Conservation (phyloP, 2,329 filamentous ascomycete genomes). For the Ceratocystis papillata region DNA sequence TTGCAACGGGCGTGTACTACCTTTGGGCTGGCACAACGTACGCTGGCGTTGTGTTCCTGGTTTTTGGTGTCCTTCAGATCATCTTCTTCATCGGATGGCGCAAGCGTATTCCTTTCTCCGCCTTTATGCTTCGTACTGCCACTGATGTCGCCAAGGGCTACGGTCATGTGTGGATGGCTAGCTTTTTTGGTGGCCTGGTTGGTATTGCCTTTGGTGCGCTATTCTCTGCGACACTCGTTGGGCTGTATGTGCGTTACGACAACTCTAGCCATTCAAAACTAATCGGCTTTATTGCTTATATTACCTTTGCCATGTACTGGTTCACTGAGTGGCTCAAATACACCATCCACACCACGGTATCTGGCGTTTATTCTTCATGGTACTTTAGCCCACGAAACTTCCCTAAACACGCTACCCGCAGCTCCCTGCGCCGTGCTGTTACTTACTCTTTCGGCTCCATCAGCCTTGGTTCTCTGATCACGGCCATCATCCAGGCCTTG, state of each 20-base stretch:
- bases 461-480: conserved; percentile 70
- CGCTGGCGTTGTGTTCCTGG: conserved; percentile 74
- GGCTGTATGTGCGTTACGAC: conserved; percentile 74
- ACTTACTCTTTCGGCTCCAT: conserved; percentile 93
- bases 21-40: conserved; percentile 65
- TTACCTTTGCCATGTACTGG: conserved; percentile 91
- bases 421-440: conserved; percentile 68
- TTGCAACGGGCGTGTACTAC: conserved; percentile 84
- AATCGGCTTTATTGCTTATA: conserved; percentile 72
- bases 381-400: conserved; percentile 67
- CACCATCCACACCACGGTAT: conserved; percentile 76
- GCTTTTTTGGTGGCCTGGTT: conserved; percentile 67
- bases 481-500: conserved; percentile 77
- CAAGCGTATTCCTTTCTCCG: conserved; percentile 78
- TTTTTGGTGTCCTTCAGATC: conserved; percentile 70
- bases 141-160: conserved; percentile 76
- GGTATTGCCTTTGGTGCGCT: conserved; percentile 70
- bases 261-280: conserved; percentile 56
- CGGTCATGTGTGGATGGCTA: conserved; percentile 79
- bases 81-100: conserved; percentile 86
- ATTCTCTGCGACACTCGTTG: conserved; percentile 76
- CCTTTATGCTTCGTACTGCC: conserved; percentile 74
- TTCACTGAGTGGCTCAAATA: conserved; percentile 90
- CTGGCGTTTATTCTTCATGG: conserved; percentile 85
- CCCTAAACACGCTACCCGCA: conserved; percentile 67